These are phyloP conservation scores for Schizothecium vesticola DNA, from an alignment of 495 filamentous ascomycete species.

Conservation along the genomic window DNA sequence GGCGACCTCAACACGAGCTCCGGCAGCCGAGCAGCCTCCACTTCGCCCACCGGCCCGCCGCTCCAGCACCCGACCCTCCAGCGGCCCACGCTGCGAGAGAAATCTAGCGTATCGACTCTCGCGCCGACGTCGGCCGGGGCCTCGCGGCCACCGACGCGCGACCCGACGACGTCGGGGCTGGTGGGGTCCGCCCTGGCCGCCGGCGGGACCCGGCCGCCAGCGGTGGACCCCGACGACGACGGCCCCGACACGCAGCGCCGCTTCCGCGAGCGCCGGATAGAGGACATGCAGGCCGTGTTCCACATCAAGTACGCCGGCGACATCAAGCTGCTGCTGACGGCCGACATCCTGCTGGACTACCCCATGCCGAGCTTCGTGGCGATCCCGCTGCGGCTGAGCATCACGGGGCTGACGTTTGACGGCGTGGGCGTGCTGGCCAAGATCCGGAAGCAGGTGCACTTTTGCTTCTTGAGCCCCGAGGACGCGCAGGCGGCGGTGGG, in stretches of 20 bases:
- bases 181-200: constrained; percentile 16
- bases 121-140: constrained; percentile 41
- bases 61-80: constrained; percentile 12
- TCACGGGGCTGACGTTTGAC: constrained; percentile 91
- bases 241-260: constrained; percentile 26
- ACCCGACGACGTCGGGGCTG: constrained; percentile 16
- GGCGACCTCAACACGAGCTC: constrained; percentile 25
- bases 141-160: constrained; percentile 46
- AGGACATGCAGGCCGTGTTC: constrained; percentile 84
- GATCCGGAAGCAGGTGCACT: constrained; percentile 75
- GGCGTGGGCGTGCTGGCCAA: constrained; percentile 88
- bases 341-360: constrained; percentile 93
- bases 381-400: constrained; percentile 83
- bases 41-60: constrained; percentile 4
- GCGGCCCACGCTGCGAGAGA: constrained; percentile 28
- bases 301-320: constrained; percentile 84
- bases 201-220: neutral
- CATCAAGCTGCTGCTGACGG: constrained; percentile 78
- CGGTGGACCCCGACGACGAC: constrained; percentile 11
- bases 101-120: constrained; percentile 50
- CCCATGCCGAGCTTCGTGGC: constrained; percentile 96
- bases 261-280: constrained; percentile 47
- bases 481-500: constrained; percentile 69
- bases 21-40: neutral
- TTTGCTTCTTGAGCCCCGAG: constrained; percentile 86